A percentile compares a stretch with the other conserved stretches of the same genome.
Conservation (phyloP, 805 yeast genomes). For the Aciculoconidium aculeatum region DNA sequence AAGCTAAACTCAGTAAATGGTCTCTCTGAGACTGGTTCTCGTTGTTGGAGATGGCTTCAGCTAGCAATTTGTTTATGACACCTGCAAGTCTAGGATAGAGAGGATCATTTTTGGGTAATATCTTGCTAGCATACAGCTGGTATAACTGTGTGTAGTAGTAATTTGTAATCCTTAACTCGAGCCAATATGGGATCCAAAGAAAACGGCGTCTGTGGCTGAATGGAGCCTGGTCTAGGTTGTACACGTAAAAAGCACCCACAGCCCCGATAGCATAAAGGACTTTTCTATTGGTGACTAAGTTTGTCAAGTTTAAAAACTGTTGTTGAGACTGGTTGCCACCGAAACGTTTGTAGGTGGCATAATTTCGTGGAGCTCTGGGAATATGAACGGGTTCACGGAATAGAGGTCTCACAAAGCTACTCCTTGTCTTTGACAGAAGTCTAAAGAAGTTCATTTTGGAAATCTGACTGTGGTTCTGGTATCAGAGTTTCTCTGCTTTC, state of each 20-base stretch:
- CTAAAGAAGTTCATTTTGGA: no score
- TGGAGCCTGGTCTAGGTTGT: conserved; percentile 71
- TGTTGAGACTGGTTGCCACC: conserved; percentile 2
- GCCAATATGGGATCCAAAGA: conserved; percentile 61
- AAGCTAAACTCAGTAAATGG: conserved; percentile 41
- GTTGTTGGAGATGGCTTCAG: conserved; percentile 42
- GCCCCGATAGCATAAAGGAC: conserved; percentile 27
- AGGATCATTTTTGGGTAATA: conserved; percentile 65
- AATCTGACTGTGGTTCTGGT: no score
- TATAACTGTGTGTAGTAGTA: conserved; percentile 58
- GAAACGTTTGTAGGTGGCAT: conserved; percentile 17
- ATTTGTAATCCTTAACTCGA: conserved; percentile 61
- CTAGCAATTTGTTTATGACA: conserved; percentile 61
- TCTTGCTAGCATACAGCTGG: conserved; percentile 41
- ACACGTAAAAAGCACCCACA: conserved; percentile 15
- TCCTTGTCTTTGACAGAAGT: no score
- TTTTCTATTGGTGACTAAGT: conserved; percentile 18
- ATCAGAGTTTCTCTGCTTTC: no score
- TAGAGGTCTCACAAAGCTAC: no score
- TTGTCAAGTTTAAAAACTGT: conserved; percentile 5
- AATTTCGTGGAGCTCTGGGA: no score
- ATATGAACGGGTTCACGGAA: no score
- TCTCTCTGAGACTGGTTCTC: conserved; percentile 28
- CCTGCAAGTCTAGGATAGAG: conserved; percentile 46
- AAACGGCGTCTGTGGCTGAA: conserved; percentile 67